phyloP scores from a whole-genome alignment of 306 rosid species.

The Quercus wislizeni region DNA sequence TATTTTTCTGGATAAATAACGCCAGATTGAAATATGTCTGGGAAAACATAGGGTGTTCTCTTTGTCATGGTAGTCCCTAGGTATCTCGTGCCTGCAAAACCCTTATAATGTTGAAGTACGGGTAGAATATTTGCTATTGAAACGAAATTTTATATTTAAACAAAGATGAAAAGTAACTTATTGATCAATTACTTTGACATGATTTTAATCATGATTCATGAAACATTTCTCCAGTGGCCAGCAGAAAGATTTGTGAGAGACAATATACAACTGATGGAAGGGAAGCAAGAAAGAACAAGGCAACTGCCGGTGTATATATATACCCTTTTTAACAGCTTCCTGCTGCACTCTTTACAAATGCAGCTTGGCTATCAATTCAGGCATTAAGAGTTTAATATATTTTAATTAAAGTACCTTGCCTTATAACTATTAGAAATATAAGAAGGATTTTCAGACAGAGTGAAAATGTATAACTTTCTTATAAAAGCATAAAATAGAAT shows the following conservation, averaged over 20 bases:
- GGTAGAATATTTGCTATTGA: background rate
- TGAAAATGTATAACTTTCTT: background rate
- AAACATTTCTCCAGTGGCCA: background rate
- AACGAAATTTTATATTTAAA: background rate
- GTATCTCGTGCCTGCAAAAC: constrained; percentile 41
- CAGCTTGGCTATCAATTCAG: background rate
- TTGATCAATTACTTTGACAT: background rate
- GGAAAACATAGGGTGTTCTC: constrained; percentile 46
- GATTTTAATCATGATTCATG: background rate
- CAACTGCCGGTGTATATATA: background rate
- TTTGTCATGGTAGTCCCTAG: constrained; percentile 40
- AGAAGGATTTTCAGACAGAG: background rate
- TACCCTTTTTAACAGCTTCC: background rate
- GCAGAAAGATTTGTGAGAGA: background rate
- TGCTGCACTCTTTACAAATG: too few relatives aligned
- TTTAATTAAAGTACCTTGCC: background rate
- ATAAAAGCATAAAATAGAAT: background rate
- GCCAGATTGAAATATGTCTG: constrained; percentile 46
- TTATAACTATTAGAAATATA: background rate
- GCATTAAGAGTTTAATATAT: background rate
- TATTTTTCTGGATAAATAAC: constrained; percentile 43
- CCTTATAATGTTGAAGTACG: constrained; percentile 12
- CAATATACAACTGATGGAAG: background rate
- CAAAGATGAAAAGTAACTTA: background rate
- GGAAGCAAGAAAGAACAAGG: background rate